phyloP scores from a whole-genome alignment of 768 basidiomycete genomes.

The Trametes coccinea region DNA sequence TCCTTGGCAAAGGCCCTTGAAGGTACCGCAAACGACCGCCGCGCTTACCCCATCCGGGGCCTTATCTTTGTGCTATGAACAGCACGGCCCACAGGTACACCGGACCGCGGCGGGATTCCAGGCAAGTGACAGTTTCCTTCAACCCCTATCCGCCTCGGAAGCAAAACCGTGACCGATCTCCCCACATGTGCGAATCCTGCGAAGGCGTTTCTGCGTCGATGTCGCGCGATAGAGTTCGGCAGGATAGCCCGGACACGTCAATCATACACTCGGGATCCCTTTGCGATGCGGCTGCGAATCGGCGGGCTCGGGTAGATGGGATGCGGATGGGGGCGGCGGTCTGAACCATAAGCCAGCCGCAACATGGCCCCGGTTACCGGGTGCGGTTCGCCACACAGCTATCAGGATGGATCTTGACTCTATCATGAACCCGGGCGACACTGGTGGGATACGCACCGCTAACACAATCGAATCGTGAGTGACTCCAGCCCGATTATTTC shows the following conservation, averaged over 20 bases:
- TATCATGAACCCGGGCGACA: conserved; percentile 29
- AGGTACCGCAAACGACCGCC: conserved; percentile 15
- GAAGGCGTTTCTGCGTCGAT: conserved; percentile 11
- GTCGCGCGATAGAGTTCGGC: conserved; percentile 11
- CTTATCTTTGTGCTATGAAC: conserved; percentile 25
- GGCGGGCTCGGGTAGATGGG: conserved; percentile 15
- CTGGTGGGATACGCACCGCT: conserved; percentile 21
- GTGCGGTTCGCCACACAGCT: conserved; percentile 17
- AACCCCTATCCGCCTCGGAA: conserved; percentile 23
- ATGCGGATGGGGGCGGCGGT: conserved; percentile 6
- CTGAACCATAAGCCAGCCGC: conserved; percentile 14
- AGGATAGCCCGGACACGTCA: conserved; percentile 1
- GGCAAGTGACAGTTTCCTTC: conserved; percentile 18
- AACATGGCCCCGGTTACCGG: conserved; percentile 6
- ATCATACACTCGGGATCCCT: conserved; percentile 5
- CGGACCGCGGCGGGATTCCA: conserved; percentile 15
- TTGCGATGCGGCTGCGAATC: conserved; percentile 6
- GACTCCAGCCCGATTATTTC: not conserved
- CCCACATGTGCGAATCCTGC: conserved; percentile 14
- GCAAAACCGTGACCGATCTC: conserved; percentile 21
- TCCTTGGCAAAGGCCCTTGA: conserved; percentile 7
- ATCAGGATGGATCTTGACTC: conserved; percentile 29
- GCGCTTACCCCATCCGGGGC: conserved; percentile 19
- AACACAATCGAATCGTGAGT: conserved; percentile 9
- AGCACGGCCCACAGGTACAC: conserved; percentile 20